Base-by-base conservation (phyloP, 1,139 yeast species). In the Starmera stellimalicola region DNA sequence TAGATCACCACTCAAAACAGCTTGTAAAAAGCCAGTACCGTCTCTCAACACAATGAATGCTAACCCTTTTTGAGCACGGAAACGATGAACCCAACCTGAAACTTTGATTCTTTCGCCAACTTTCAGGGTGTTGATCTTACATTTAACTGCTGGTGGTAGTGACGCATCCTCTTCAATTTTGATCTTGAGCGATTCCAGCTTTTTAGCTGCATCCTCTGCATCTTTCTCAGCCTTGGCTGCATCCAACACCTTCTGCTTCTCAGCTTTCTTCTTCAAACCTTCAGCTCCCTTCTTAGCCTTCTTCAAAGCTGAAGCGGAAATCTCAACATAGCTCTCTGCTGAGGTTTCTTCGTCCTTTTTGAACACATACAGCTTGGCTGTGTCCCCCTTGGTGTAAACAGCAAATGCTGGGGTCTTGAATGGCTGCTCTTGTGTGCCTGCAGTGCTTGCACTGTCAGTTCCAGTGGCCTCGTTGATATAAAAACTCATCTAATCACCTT, bases 261-360 rank as follows among this genome's bases (percentile, higher is more conserved):
- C 93, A 33, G 75, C 79, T 62, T 88, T 93, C 65, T 88, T 91
- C 61, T 74, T 84, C 46, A 91, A 65, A 6, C 94, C 91, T 28
- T 88, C 97, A 41, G 83, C 91, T 38, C 95, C 96, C 60, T 93
- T 93, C 62, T 84, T 84, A 50, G 98, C 97, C 63, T 88, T 91
- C 65, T 93, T 93, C 54, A 88, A 65, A 6, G 95, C 97, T 33
- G 94, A 77, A 5, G 95, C 87, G n/a, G 91, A 69, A 51, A 93
- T 87, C 50, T 81, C 91, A 45, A 65, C 71, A 57, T 73, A 93
- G 26, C 59, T 77, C 40, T 68, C 70, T n/a, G 12, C 25, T n/a
- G 14, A n/a, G 38, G 65, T 70, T 40, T 74, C 87, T 36, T 72
- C 80, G 24, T 63, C 65, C 42, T 73, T 75, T 57, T 84, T 84